These are phyloP conservation scores for Graphilbum fragrans DNA, from an alignment of 2,329 filamentous ascomycete species.

Conservation along the genomic window DNA sequence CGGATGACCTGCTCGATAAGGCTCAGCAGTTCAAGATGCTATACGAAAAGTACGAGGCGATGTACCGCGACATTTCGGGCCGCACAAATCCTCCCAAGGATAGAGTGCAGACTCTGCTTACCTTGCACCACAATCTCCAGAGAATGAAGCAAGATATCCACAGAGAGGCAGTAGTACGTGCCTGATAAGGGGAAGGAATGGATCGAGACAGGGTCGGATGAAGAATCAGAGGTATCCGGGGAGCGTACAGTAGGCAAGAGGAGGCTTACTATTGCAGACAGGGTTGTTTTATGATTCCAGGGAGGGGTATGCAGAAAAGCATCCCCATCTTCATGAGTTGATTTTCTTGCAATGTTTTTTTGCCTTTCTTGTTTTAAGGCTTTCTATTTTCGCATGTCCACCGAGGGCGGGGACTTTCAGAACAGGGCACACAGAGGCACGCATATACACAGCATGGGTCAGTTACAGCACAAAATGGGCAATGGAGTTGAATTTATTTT, in stretches of 20 bases:
- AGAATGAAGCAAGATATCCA: conserved; percentile 50
- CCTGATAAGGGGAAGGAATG: conserved; percentile 2
- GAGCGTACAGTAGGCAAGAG: neutral
- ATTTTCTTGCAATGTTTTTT: neutral
- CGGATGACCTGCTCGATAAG: conserved; percentile 37
- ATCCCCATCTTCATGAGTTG: neutral
- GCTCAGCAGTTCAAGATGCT: conserved; percentile 42
- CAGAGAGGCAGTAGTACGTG: conserved; percentile 19
- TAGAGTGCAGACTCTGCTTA: conserved; percentile 36
- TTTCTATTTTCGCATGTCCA: neutral
- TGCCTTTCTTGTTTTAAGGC: neutral
- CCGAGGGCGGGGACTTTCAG: neutral
- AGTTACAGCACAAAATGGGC: neutral
- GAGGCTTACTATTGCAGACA: too few species aligned
- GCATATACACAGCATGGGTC: neutral
- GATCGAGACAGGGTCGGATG: neutral
- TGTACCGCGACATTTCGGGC: conserved; percentile 42
- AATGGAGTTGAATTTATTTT: neutral
- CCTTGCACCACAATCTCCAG: conserved; percentile 42
- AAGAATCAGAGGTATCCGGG: too few species aligned
- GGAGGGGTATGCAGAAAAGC: neutral
- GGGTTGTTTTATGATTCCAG: conserved; percentile 3
- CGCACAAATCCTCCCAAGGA: conserved; percentile 37
- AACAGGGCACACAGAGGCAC: neutral
- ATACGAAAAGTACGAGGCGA: conserved; percentile 43